phyloP scores from a whole-genome alignment of 2,329 filamentous ascomycete genomes.

The Sporothrix brunneoviolacea region DNA sequence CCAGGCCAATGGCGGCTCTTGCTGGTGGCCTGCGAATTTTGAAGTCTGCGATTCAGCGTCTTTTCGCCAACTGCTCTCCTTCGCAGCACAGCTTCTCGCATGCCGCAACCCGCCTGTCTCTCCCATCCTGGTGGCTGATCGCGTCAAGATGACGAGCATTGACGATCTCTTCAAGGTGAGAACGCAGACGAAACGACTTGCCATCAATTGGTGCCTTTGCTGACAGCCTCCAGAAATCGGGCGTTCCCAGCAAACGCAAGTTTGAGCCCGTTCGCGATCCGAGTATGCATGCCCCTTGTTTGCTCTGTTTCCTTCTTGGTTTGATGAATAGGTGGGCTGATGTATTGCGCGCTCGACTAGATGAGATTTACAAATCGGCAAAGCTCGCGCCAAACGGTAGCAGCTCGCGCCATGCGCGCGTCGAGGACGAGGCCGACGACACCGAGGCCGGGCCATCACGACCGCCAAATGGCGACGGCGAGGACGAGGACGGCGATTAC shows the following conservation, averaged over 20 bases:
- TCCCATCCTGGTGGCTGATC: neutral
- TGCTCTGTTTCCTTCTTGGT: neutral
- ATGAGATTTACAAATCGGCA: constrained; percentile 57
- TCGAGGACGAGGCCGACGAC: constrained; percentile 38
- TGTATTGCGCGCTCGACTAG: too few species aligned
- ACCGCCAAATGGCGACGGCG: constrained; percentile 39
- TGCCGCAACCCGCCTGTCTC: too few species aligned
- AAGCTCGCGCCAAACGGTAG: constrained; percentile 40
- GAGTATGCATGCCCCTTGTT: constrained; percentile 38
- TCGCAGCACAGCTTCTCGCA: too few species aligned
- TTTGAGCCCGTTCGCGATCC: constrained; percentile 55
- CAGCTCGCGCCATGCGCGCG: constrained; percentile 38
- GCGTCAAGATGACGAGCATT: constrained; percentile 44
- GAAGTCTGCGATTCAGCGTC: too few species aligned
- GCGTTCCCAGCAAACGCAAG: constrained; percentile 54
- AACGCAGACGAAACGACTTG: too few species aligned
- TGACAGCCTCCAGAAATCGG: constrained; percentile 30
- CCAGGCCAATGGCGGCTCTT: too few species aligned
- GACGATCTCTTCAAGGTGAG: constrained; percentile 53
- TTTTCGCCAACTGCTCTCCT: too few species aligned
- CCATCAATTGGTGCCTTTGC: too few species aligned
- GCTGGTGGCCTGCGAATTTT: too few species aligned
- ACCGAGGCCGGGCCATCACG: constrained; percentile 45
- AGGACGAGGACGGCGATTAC: constrained; percentile 41
- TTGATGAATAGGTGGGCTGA: too few species aligned